Evolutionary conservation across 805 yeast species (phyloP).

Genomic region (Wickerhamiella siamensis): DNA sequence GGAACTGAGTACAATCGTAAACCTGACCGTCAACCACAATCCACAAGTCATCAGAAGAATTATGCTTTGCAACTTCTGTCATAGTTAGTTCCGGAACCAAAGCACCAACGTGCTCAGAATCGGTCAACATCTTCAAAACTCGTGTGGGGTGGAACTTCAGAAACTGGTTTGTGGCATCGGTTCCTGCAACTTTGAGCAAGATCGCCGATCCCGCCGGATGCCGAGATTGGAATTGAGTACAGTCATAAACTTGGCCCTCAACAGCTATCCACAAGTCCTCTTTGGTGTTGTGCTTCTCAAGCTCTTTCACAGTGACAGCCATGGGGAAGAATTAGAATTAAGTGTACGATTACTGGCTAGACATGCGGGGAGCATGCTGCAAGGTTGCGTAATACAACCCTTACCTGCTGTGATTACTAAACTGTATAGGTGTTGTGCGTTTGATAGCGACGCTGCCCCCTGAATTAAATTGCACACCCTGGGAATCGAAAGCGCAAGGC

Average conservation of each 20-base stretch:
- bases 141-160: conserved; percentile 68
- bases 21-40: conserved; percentile 66
- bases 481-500: neutral
- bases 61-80: conserved; percentile 37
- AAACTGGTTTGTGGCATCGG: conserved; percentile 37
- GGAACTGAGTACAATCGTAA: conserved; percentile 57
- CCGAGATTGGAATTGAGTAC: conserved; percentile 39
- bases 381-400: too few relatives aligned
- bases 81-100: conserved; percentile 4
- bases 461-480: too few relatives aligned
- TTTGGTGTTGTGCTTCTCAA: neutral
- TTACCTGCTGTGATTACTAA: too few relatives aligned
- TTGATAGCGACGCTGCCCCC: too few relatives aligned
- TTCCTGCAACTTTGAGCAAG: conserved; percentile 23
- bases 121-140: neutral
- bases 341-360: too few relatives aligned
- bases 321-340: too few relatives aligned
- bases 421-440: too few relatives aligned
- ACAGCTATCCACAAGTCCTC: conserved; percentile 1
- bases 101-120: neutral
- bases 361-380: too few relatives aligned
- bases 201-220: conserved; percentile 52
- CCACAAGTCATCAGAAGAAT: conserved; percentile 58
- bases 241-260: neutral
- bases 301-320: neutral